Percentiles rank a stretch among this genome's conserved stretches.
Conservation (phyloP, 345 rosid genomes). For the Corchorus capsularis region DNA sequence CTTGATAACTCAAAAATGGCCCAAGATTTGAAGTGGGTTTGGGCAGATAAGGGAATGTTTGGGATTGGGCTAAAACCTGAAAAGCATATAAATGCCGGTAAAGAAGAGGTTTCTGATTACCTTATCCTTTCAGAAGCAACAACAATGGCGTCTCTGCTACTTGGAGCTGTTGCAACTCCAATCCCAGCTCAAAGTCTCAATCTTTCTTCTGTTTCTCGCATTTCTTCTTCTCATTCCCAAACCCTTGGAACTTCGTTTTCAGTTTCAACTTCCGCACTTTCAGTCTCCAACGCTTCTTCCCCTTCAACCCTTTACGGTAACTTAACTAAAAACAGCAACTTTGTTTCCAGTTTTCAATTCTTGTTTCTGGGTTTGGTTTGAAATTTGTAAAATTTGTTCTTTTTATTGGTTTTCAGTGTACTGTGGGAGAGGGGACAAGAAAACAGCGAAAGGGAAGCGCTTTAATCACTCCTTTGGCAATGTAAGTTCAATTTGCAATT, state of each 20-base stretch:
- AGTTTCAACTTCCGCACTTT: conserved; percentile 29
- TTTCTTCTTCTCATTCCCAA: conserved; percentile 60
- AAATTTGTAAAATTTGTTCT: not conserved
- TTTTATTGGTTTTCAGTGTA: conserved; percentile 40
- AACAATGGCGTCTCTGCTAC: conserved; percentile 56
- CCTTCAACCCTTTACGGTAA: conserved; percentile 43
- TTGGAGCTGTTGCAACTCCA: conserved; percentile 52
- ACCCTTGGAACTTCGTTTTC: conserved; percentile 41
- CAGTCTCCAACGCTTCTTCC: conserved; percentile 35
- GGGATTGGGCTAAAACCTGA: not conserved
- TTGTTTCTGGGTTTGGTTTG: not conserved
- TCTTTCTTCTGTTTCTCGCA: conserved; percentile 17
- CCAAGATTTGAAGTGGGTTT: not conserved
- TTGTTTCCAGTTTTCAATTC: no score
- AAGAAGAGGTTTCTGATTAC: not conserved
- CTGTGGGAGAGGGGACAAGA: conserved; percentile 88
- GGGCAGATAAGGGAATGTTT: no score
- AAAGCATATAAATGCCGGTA: not conserved
- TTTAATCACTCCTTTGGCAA: conserved; percentile 92
- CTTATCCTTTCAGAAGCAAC: conserved; percentile 9
- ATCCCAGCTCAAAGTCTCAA: conserved; percentile 23
- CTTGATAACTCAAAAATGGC: not conserved
- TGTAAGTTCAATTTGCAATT: conserved; percentile 41
- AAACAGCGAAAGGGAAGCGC: conserved; percentile 89
- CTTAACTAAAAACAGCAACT: not conserved